phyloP scores from a whole-genome alignment of 2,329 filamentous ascomycete genomes.

The Lasiodiplodia citricola region DNA sequence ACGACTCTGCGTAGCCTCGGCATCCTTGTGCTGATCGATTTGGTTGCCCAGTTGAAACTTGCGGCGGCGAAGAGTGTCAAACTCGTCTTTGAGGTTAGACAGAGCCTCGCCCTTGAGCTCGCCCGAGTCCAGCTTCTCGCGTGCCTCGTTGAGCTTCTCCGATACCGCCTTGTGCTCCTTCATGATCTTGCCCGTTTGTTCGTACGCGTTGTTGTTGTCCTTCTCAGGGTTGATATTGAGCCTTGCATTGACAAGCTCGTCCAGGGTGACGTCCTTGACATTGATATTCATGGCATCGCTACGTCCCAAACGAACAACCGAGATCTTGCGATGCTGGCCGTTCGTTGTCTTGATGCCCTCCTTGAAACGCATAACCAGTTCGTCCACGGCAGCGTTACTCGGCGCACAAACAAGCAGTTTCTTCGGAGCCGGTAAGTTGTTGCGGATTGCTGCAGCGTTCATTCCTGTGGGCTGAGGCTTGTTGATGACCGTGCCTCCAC shows the following conservation, averaged over 20 bases:
- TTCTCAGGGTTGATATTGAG: slow-evolving; percentile 55
- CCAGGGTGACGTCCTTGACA: slow-evolving; percentile 89
- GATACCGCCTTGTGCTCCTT: slow-evolving; percentile 65
- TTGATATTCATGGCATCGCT: slow-evolving; percentile 90
- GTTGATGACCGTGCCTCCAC: slow-evolving; percentile 53
- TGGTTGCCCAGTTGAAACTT: slow-evolving; percentile 77
- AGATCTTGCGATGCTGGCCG: slow-evolving; percentile 76
- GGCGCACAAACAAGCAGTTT: slow-evolving; percentile 97
- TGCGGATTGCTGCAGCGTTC: slow-evolving; percentile 34
- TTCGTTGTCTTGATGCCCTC: slow-evolving; percentile 78
- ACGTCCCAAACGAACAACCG: slow-evolving; percentile 86
- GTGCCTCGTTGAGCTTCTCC: slow-evolving; percentile 71
- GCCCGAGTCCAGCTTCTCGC: slow-evolving; percentile 68
- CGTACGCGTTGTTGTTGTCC: slow-evolving; percentile 51
- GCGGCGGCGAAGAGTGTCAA: slow-evolving; percentile 77
- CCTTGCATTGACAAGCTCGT: slow-evolving; percentile 82
- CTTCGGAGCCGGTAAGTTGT: slow-evolving; percentile 60
- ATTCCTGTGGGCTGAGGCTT: slow-evolving; percentile 39
- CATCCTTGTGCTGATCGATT: slow-evolving; percentile 87
- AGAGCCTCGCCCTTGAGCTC: slow-evolving; percentile 67
- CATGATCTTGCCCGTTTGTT: slow-evolving; percentile 71
- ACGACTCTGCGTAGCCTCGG: slow-evolving; percentile 78
- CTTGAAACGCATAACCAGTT: slow-evolving; percentile 91
- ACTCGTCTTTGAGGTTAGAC: slow-evolving; percentile 72
- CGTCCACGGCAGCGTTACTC: slow-evolving; percentile 96